Evolutionary conservation across 306 rosid genomes (phyloP), one percentile per base, ranked within the genome.

Genomic region (Carpinus fangiana): DNA sequence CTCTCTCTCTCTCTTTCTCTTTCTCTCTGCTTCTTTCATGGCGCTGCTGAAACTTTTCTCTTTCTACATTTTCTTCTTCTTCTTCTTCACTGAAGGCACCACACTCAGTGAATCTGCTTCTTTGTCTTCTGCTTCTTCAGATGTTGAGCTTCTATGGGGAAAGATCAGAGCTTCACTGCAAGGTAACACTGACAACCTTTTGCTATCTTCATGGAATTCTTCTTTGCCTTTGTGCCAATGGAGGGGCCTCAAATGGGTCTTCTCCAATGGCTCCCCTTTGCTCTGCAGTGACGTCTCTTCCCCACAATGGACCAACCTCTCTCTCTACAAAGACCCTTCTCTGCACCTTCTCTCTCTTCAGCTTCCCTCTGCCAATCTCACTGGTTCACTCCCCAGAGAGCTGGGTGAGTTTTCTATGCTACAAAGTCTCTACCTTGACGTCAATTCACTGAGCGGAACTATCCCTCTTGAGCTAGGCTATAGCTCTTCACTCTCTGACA

Each of bases 221-320:
- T 84, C 97, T 1, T 67, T 78, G 0, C 97, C 99, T 61, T 79
- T 93, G 4, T 96, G 99, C 60, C 99, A 96, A 80, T 96, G 98
- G 99, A 85, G 94, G 61, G 99, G 99, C 13, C 93, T 96, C 86
- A 93, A 91, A 79, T 96, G 99, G 99, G 93, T 87, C 1, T 87
- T 90, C 87, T 84, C 92, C 78, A 84, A 76, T 53, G 94, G 88
- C 80, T 65, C 93, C 48, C 70, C 88, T 74, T 80, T 92, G 61
- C 78, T 80, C 14, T 96, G 99, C 86, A 80, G 26, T 26, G 93
- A 87, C 78, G 51, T 90, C 26, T 90, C 98, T 48, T 90, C 96
- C 46, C 94, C 93, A 8, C 98, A 88, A 47, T 93, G 96, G 98
- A 82, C 80, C 73, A 91, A 91, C 84, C 92, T 93, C 41, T 82